phyloP scores from a whole-genome alignment of 345 rosid genomes.

The Eucalyptus cloeziana region DNA sequence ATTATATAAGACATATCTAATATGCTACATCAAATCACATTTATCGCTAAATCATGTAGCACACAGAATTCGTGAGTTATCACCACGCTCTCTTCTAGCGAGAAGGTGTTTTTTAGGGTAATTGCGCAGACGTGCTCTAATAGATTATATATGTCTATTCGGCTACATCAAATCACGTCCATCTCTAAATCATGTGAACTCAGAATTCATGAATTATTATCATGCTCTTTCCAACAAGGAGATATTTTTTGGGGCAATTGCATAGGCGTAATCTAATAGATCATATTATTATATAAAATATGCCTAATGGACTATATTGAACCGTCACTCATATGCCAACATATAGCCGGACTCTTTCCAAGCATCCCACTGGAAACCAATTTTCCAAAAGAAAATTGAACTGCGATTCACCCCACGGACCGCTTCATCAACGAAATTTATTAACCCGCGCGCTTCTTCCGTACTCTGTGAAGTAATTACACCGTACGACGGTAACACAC shows the following conservation, averaged over 20 bases:
- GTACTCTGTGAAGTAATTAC: not conserved
- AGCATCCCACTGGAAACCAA: not conserved
- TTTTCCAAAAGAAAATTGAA: not conserved
- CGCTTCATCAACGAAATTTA: not conserved
- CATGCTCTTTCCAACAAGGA: not conserved
- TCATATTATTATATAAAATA: no score
- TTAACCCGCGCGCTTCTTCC: not conserved
- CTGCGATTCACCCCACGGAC: not conserved
- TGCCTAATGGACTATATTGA: no score
- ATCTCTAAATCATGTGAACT: rapidly evolving
- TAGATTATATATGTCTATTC: not conserved
- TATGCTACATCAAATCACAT: not conserved
- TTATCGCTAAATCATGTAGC: rapidly evolving
- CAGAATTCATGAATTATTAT: rapidly evolving
- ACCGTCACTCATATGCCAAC: no score
- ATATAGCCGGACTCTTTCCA: not conserved
- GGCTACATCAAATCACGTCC: not conserved
- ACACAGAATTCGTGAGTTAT: rapidly evolving
- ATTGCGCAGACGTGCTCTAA: rapidly evolving
- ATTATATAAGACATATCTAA: not conserved
- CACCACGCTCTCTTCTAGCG: rapidly evolving
- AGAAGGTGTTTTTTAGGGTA: not conserved
- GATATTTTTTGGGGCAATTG: not conserved
- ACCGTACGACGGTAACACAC: not conserved
- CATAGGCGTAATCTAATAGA: not conserved